These are phyloP conservation scores for Nepenthes alata DNA, from an alignment of 179 eudicot genomes.

Conservation along the genomic window DNA sequence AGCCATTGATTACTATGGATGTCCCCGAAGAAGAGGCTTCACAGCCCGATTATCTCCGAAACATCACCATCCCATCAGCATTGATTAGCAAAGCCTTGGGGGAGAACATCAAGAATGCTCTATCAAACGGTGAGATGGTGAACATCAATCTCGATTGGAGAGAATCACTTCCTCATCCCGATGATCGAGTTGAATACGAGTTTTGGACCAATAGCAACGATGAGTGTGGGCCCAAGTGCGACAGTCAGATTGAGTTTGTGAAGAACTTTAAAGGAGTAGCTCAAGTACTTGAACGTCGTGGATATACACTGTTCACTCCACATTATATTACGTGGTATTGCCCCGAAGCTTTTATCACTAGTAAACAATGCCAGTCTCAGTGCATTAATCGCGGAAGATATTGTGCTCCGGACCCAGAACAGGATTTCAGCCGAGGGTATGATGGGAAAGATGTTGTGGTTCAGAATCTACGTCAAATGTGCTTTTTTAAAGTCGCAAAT, in stretches of 20 bases:
- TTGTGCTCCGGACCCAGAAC: constrained; percentile 55
- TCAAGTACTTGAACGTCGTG: constrained; percentile 30
- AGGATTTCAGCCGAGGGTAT: constrained; percentile 44
- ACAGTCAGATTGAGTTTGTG: constrained; percentile 31
- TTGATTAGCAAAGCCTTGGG: constrained; percentile 33
- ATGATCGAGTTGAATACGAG: constrained; percentile 47
- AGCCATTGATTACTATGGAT: constrained; percentile 66
- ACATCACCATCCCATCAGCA: constrained; percentile 57
- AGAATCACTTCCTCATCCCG: constrained; percentile 45
- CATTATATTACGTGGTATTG: constrained; percentile 44
- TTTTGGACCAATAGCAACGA: constrained; percentile 53
- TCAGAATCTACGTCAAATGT: constrained; percentile 45
- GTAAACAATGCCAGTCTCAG: constrained; percentile 44
- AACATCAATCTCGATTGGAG: constrained; percentile 44
- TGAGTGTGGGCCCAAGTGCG: constrained; percentile 49
- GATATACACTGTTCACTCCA: constrained; percentile 34
- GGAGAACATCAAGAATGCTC: constrained; percentile 24
- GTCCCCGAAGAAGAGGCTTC: constrained; percentile 43
- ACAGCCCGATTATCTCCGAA: constrained; percentile 35
- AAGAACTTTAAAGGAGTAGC: constrained; percentile 37
- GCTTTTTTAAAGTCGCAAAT: constrained; percentile 40
- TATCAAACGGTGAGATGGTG: constrained; percentile 23
- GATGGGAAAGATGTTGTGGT: constrained; percentile 48
- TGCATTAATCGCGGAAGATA: constrained; percentile 50
- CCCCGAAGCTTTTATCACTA: constrained; percentile 31